Evolutionary conservation across 805 yeast species (phyloP), one percentile per base, ranked within the genome.

Genomic region (Candida khao-thaluensis): DNA sequence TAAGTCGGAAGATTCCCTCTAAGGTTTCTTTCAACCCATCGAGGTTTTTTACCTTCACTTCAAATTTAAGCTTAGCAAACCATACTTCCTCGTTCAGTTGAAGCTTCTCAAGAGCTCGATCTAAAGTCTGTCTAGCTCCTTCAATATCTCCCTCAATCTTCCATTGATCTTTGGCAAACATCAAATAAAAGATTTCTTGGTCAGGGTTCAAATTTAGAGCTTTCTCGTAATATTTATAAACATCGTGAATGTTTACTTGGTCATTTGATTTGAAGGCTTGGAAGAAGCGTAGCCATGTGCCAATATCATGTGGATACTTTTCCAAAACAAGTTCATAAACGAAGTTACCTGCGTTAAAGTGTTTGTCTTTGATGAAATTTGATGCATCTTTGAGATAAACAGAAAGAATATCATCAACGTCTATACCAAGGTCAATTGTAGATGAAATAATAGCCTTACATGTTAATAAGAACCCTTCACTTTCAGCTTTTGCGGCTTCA

Each of bases 111-210:
- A 74, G 54, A 0, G 84, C 83, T 10, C 66, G 60, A 2, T 63
- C 53, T 5, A 89, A 60, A 3, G 85, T 74, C 1, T 53, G 49
- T 37, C 81, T 63, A 0, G 95, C 84, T 3, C 65, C 72, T 1
- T 54, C 60, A 1, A 72, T 50, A 48, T 83, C 78, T 1, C 64
- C 53, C 2, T 62, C 71, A 17, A 64, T 41, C 30, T 62, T 59
- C 82, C 88, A 79, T 37, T 72, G 65, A 49, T 84, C 90, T 48
- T 82, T 82, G 0, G 95, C 84, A 52, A 77, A 86, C 79, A 82
- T 76, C 37, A 87, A 58, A 60, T 77, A 72, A 30, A 87, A 68
- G 9, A 73, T 52, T 26, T 76, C 78, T 21, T 62, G 54, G 3
- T 63, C 50, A 0, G 85, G 82, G 36, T 81, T 69, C 1, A 67